Percentiles rank a stretch among this genome's conserved stretches.
Evolutionary conservation across 257 asterid species (phyloP).

Genomic region (Gentiana straminea): DNA sequence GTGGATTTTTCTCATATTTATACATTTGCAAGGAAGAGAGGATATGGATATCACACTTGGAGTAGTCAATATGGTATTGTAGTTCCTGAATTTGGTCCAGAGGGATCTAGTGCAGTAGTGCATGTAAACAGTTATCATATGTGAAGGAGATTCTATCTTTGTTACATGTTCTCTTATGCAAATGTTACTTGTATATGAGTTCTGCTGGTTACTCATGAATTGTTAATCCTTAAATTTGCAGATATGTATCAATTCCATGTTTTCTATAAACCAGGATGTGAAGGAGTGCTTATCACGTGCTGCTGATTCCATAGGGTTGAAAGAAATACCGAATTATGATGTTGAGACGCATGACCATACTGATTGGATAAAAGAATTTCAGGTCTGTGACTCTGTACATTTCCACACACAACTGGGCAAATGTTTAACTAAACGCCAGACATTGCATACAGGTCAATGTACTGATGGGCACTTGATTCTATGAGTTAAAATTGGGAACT

Average conservation of each 20-base stretch:
- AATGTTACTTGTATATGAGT: not conserved
- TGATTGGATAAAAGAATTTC: conserved; percentile 72
- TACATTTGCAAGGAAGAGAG: not conserved
- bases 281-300: conserved; percentile 67
- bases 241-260: conserved; percentile 62
- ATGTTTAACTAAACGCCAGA: not conserved
- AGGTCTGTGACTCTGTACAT: conserved; percentile 27
- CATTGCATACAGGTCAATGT: no score
- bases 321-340: conserved; percentile 46
- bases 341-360: conserved; percentile 56
- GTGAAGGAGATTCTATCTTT: not conserved
- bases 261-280: conserved; percentile 54
- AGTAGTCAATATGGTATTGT: no score
- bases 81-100: not conserved
- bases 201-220: conserved; percentile 3
- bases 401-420: not conserved
- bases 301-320: conserved; percentile 72
- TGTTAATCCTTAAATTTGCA: conserved; percentile 14
- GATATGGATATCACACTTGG: not conserved
- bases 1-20: not conserved
- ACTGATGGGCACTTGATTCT: no score
- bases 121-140: not conserved
- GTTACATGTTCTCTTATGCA: not conserved
- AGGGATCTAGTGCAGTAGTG: not conserved
- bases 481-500: no score